phyloP scores from a whole-genome alignment of 1,284 basidiomycete species.

The Melampsora americana region DNA sequence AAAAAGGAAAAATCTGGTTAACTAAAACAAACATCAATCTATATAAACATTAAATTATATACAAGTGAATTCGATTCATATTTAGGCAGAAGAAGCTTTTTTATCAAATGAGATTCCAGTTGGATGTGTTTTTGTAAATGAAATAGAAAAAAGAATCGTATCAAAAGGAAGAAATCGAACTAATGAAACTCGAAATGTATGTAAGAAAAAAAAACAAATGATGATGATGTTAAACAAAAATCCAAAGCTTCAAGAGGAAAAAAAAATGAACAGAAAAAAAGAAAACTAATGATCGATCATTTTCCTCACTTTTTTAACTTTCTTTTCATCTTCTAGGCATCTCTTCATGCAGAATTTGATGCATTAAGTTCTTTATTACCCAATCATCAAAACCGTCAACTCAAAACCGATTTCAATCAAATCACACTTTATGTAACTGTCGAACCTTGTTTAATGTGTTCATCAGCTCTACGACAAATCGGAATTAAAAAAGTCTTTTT shows the following conservation, averaged over 20 bases:
- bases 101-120: slow-evolving; percentile 86
- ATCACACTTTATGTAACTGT: slow-evolving; percentile 96
- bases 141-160: slow-evolving; percentile 63
- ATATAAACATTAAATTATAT: neutral
- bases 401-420: slow-evolving; percentile 61
- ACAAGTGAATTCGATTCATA: neutral
- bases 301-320: neutral
- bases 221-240: neutral
- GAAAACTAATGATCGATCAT: too few species aligned
- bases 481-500: slow-evolving; percentile 88
- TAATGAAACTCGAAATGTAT: slow-evolving; percentile 85
- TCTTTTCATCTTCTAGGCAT: slow-evolving; percentile 64
- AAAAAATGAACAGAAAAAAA: too few species aligned
- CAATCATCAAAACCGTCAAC: slow-evolving; percentile 10
- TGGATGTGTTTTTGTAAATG: slow-evolving; percentile 88
- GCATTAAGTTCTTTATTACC: slow-evolving; percentile 80
- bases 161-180: slow-evolving; percentile 87
- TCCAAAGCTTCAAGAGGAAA: neutral
- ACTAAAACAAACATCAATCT: neutral
- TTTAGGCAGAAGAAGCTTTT: slow-evolving; percentile 69
- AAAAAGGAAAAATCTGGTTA: neutral
- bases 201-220: neutral
- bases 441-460: slow-evolving; percentile 99
- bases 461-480: slow-evolving; percentile 85
- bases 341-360: slow-evolving; percentile 94